These are phyloP conservation scores for Andrographis paniculata DNA, from an alignment of 305 asterid species.

Conservation along the genomic window DNA sequence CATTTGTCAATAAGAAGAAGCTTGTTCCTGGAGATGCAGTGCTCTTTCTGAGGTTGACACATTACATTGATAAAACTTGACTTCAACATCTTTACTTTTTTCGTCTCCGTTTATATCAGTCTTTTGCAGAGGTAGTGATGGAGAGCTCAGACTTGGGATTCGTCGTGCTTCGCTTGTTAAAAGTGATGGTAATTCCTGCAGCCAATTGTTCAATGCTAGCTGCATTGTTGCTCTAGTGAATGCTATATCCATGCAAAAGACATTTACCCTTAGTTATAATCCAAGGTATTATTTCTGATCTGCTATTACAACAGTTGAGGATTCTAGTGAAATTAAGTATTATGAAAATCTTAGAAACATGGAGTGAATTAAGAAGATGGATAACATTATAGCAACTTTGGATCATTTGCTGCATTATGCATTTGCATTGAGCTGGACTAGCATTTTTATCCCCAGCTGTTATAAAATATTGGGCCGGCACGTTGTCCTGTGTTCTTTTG, in stretches of 20 bases:
- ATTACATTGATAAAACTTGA: neutral
- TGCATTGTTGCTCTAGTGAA: constrained; percentile 44
- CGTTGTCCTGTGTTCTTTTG: too few relatives aligned
- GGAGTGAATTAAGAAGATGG: too few relatives aligned
- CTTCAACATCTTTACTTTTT: neutral
- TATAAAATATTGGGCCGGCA: too few relatives aligned
- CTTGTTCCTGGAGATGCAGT: constrained; percentile 95
- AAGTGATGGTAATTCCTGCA: constrained; percentile 29
- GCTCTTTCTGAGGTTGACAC: constrained; percentile 76
- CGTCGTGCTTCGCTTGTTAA: constrained; percentile 74
- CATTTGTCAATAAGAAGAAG: constrained; percentile 92
- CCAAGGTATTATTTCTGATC: constrained; percentile 56
- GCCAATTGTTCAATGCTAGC: constrained; percentile 46
- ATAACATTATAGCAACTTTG: too few relatives aligned
- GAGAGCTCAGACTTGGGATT: constrained; percentile 92
- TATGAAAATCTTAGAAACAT: neutral
- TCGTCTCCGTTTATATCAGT: neutral
- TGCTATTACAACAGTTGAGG: neutral
- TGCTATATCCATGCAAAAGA: constrained; percentile 46
- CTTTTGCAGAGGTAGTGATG: constrained; percentile 76
- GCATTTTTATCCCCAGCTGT: too few relatives aligned
- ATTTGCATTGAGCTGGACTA: too few relatives aligned
- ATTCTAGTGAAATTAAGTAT: neutral
- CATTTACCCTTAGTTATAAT: constrained; percentile 64
- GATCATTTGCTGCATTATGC: too few relatives aligned